Evolutionary conservation across 2,329 filamentous ascomycete genomes (phyloP).

Genomic region (Aspergillus sp.): DNA sequence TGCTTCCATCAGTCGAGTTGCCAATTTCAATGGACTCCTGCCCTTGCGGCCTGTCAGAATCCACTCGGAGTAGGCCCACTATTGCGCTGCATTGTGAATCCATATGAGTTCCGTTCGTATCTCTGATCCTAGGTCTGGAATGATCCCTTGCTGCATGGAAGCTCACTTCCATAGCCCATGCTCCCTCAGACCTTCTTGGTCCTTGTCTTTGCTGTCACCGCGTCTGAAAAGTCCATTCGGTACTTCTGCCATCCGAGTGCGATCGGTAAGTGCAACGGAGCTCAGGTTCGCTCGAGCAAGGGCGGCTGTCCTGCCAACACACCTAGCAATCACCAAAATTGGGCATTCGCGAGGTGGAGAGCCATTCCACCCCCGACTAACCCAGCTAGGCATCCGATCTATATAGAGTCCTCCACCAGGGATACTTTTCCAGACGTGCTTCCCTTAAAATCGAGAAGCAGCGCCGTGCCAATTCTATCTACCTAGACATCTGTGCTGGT

Average conservation of each 20-base stretch:
- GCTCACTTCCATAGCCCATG: not conserved
- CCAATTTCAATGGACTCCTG: constrained; percentile 14
- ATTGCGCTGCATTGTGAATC: not conserved
- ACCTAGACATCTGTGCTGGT: not conserved
- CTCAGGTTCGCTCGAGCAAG: not conserved
- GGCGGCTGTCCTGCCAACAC: constrained; percentile 7
- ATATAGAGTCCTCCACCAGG: not conserved
- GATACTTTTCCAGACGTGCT: not conserved
- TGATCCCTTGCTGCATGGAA: constrained; percentile 9
- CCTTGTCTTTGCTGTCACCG: constrained; percentile 3
- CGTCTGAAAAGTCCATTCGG: not conserved
- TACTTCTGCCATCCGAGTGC: not conserved
- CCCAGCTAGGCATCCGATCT: not conserved
- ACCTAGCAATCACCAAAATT: not conserved
- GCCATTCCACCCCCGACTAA: not conserved
- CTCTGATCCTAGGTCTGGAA: constrained; percentile 6
- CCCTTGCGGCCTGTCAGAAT: constrained; percentile 14
- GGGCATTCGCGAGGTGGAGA: not conserved
- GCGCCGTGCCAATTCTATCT: not conserved
- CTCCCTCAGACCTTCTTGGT: not conserved
- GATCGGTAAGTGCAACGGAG: not conserved
- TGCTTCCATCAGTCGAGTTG: constrained; percentile 7
- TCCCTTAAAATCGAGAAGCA: not conserved
- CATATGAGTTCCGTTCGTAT: not conserved
- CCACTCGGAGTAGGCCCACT: constrained; percentile 10